A percentile compares a stretch with the other conserved stretches of the same genome.
Evolutionary conservation across 1,139 yeast genomes (phyloP).

Genomic region (Protomyces inouyei): DNA sequence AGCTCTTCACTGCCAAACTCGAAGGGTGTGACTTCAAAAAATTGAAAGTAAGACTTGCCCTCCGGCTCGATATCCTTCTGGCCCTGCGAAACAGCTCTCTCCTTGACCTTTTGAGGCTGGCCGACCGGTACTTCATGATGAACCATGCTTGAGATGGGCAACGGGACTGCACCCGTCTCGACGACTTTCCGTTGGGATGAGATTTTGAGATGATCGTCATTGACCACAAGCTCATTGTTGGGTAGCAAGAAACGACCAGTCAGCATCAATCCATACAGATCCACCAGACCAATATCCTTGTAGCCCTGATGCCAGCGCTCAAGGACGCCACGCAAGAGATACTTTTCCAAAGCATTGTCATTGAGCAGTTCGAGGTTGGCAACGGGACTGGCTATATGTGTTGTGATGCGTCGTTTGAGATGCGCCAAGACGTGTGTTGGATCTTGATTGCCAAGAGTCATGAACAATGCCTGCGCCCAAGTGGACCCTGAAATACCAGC

Average conservation of each 20-base stretch:
- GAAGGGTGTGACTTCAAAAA: constrained; percentile 35
- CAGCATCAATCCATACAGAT: constrained; percentile 34
- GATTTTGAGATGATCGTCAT: constrained; percentile 30
- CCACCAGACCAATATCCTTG: constrained; percentile 31
- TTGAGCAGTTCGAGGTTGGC: constrained; percentile 31
- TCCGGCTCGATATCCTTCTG: constrained; percentile 1
- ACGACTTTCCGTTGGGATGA: constrained; percentile 32
- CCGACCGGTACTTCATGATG: constrained; percentile 33
- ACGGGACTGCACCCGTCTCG: constrained; percentile 32
- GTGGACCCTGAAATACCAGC: constrained; percentile 35
- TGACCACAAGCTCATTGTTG: constrained; percentile 24
- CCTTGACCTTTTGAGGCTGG: constrained; percentile 19
- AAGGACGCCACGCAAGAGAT: constrained; percentile 32
- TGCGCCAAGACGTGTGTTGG: constrained; percentile 30
- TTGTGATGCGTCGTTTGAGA: constrained; percentile 30
- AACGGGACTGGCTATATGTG: constrained; percentile 33
- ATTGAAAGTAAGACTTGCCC: constrained; percentile 33
- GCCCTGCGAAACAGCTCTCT: not conserved
- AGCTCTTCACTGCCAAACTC: constrained; percentile 35
- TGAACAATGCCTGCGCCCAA: constrained; percentile 34
- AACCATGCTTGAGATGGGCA: constrained; percentile 34
- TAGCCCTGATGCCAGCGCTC: constrained; percentile 30
- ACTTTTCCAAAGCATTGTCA: constrained; percentile 32
- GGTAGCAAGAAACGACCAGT: constrained; percentile 33
- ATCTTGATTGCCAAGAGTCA: constrained; percentile 29